Percentiles rank a stretch among this genome's conserved stretches.
These are phyloP conservation scores for Leucocoprinus birnbaumii DNA, from an alignment of 768 basidiomycete species.

Conservation along the genomic window DNA sequence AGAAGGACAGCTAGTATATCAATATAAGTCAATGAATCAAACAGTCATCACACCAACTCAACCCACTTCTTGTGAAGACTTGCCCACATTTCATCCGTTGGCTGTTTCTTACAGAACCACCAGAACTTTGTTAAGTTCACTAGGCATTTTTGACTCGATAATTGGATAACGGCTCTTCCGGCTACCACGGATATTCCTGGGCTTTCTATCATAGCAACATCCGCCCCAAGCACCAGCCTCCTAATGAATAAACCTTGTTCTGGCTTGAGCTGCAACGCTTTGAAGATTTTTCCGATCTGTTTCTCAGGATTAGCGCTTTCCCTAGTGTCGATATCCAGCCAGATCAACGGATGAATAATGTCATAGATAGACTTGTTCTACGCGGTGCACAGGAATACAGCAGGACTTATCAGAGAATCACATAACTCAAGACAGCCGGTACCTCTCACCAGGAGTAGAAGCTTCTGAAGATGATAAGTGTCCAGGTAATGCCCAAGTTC, in stretches of 20 bases:
- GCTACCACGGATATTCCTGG: background rate
- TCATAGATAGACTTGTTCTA: background rate
- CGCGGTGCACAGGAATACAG: too few relatives aligned
- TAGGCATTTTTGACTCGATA: background rate
- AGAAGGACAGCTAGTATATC: background rate
- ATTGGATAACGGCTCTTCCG: background rate
- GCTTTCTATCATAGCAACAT: background rate
- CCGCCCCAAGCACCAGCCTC: background rate
- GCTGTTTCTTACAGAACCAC: slow-evolving; percentile 15
- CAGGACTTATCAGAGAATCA: too few relatives aligned
- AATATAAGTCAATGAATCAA: background rate
- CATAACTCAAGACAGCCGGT: background rate
- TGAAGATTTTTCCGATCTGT: background rate
- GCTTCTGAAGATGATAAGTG: background rate
- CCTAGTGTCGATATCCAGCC: background rate
- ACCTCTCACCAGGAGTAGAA: background rate
- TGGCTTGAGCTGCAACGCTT: background rate
- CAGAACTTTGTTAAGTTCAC: background rate
- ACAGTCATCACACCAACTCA: background rate
- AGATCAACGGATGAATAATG: background rate
- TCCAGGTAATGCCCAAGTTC: slow-evolving; percentile 1
- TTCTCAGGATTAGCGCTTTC: background rate
- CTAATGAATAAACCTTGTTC: background rate
- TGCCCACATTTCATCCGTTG: slow-evolving; percentile 12
- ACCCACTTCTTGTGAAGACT: background rate